Percentiles rank a stretch among this genome's conserved stretches.
Conservation (phyloP, 2,329 filamentous ascomycete species). For the Stemphylium lycopersici region DNA sequence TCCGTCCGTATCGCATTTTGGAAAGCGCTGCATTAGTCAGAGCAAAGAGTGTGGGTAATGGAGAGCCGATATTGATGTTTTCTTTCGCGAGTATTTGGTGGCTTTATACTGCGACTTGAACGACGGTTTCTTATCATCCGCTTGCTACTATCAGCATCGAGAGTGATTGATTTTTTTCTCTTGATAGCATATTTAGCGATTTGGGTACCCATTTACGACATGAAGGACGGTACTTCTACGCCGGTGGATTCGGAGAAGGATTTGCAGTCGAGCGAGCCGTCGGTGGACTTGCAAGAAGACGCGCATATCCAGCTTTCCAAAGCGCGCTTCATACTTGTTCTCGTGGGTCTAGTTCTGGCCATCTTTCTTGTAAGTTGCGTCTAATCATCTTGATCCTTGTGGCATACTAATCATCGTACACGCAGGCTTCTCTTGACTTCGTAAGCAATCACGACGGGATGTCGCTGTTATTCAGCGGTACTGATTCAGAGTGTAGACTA, state of each 20-base stretch:
- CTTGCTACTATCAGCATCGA: too few species aligned
- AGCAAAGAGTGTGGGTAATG: not conserved
- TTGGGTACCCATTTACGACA: not conserved
- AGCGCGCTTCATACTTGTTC: conserved; percentile 1
- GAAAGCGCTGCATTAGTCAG: not conserved
- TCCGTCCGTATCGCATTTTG: not conserved
- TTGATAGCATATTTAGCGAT: too few species aligned
- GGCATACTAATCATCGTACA: not conserved
- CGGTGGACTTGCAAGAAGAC: not conserved
- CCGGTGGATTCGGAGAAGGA: not conserved
- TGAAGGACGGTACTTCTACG: not conserved
- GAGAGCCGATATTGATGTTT: not conserved
- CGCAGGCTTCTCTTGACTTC: conserved; percentile 6
- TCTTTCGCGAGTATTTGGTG: too few species aligned
- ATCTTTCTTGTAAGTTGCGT: conserved; percentile 5
- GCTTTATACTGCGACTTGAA: too few species aligned
- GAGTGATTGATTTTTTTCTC: too few species aligned
- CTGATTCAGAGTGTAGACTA: not conserved
- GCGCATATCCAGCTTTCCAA: conserved; percentile 1
- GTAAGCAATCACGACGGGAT: not conserved
- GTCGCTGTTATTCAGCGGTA: too few species aligned
- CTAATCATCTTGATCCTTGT: too few species aligned
- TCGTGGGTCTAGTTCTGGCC: conserved; percentile 1
- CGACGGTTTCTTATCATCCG: too few species aligned
- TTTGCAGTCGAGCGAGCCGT: not conserved